These are phyloP conservation scores for Lojkania enalia DNA, from an alignment of 2,329 filamentous ascomycete species.

Conservation along the genomic window DNA sequence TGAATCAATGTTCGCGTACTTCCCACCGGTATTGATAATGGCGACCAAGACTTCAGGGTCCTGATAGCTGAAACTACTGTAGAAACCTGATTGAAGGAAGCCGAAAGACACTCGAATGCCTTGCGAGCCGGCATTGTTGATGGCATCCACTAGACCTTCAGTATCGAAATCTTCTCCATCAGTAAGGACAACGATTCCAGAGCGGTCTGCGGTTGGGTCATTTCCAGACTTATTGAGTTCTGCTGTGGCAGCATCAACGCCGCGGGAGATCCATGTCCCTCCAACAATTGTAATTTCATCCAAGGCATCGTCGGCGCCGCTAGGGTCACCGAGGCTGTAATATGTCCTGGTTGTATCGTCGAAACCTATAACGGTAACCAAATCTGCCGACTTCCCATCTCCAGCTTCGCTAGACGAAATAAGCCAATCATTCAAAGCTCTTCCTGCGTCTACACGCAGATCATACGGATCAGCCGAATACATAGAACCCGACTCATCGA, in stretches of 20 bases:
- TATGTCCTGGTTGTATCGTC: constrained; percentile 9
- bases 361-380: constrained; percentile 18
- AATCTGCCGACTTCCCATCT: constrained; percentile 13
- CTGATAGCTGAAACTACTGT: constrained; percentile 5
- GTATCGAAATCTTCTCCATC: constrained; percentile 14
- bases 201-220: constrained; percentile 11
- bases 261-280: constrained; percentile 15
- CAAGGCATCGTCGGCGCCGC: constrained; percentile 10
- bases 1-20: constrained; percentile 12
- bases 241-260: constrained; percentile 13
- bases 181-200: constrained; percentile 18
- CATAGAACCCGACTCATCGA: constrained; percentile 18
- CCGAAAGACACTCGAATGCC: constrained; percentile 19
- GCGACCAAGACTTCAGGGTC: constrained; percentile 12
- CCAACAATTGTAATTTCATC: constrained; percentile 10
- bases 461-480: constrained; percentile 14
- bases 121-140: constrained; percentile 11
- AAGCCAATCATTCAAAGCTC: constrained; percentile 10
- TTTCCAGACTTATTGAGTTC: constrained; percentile 13
- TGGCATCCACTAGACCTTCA: constrained; percentile 11
- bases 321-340: constrained; percentile 18
- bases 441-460: constrained; percentile 13
- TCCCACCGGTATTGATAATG: constrained; percentile 14
- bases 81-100: constrained; percentile 11
- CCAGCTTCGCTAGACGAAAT: constrained; percentile 12